These are phyloP conservation scores for Fragilaria crotonensis DNA, from an alignment of 108 stramenopile genomes.

Conservation along the genomic window DNA sequence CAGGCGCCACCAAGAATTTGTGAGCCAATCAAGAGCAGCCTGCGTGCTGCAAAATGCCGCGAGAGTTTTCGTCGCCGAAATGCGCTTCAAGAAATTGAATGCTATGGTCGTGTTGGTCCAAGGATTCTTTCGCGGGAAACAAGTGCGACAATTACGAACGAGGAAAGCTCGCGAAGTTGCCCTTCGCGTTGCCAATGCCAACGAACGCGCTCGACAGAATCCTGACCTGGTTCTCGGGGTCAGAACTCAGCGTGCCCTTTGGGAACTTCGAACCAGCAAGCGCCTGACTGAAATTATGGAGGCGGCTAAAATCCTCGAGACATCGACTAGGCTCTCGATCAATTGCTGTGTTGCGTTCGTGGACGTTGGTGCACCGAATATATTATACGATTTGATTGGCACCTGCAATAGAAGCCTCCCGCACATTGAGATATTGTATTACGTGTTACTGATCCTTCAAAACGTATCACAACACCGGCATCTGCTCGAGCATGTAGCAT, in stretches of 20 bases:
- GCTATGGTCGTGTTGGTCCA: constrained; percentile 17
- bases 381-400: constrained; percentile 57
- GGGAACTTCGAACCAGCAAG: constrained; percentile 42
- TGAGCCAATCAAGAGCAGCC: not conserved
- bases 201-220: constrained; percentile 20
- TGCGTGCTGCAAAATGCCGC: constrained; percentile 13
- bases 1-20: not conserved
- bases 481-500: constrained; percentile 35
- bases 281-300: constrained; percentile 64
- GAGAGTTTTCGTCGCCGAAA: constrained; percentile 9
- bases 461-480: constrained; percentile 59
- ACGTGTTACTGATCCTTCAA: constrained; percentile 55
- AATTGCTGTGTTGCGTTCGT: constrained; percentile 66
- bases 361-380: constrained; percentile 43
- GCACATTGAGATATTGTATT: constrained; percentile 74
- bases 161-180: constrained; percentile 11
- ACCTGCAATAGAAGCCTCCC: constrained; percentile 88
- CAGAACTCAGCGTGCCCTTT: constrained; percentile 32
- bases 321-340: constrained; percentile 55
- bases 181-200: constrained; percentile 24
- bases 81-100: constrained; percentile 1
- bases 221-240: constrained; percentile 29
- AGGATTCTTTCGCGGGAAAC: constrained; percentile 15
- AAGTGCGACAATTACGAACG: constrained; percentile 10
- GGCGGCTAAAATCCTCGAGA: constrained; percentile 58